These are phyloP conservation scores for Solanum hybrid DNA, from an alignment of 305 asterid genomes.

Conservation along the genomic window DNA sequence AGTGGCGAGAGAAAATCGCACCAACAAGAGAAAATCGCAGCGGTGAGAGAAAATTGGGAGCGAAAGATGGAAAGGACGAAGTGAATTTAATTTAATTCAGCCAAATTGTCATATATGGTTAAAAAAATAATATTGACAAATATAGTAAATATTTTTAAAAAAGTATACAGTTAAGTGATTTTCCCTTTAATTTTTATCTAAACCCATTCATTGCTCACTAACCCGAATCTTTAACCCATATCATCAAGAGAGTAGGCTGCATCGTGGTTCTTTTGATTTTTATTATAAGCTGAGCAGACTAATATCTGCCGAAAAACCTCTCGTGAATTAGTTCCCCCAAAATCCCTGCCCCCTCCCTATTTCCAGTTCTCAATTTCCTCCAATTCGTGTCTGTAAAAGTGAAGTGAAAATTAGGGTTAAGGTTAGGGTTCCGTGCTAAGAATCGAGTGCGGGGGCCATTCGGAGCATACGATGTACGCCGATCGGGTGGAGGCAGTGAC, in stretches of 20 bases:
- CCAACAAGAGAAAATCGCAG: too few relatives aligned
- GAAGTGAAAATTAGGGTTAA: slow-evolving; percentile 15
- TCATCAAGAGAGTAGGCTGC: background rate
- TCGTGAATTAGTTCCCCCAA: background rate
- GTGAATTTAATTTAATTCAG: too few relatives aligned
- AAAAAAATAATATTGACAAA: too few relatives aligned
- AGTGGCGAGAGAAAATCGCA: too few relatives aligned
- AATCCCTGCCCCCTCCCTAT: background rate
- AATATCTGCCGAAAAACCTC: background rate
- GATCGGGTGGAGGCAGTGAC: slow-evolving; percentile 72
- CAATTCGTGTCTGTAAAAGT: background rate
- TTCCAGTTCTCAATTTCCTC: background rate
- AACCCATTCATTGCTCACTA: background rate
- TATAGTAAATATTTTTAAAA: too few relatives aligned
- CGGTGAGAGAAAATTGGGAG: too few relatives aligned
- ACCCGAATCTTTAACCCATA: background rate
- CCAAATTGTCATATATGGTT: too few relatives aligned
- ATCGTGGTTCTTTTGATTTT: background rate
- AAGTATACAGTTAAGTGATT: too few relatives aligned
- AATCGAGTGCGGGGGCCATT: background rate
- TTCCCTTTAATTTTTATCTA: background rate
- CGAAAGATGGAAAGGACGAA: too few relatives aligned
- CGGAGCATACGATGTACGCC: slow-evolving; percentile 36
- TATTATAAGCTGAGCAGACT: background rate
- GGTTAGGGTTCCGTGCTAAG: background rate